Evolutionary conservation across 2,329 filamentous ascomycete species (phyloP).

Genomic region (Colletotrichum costaricense): DNA sequence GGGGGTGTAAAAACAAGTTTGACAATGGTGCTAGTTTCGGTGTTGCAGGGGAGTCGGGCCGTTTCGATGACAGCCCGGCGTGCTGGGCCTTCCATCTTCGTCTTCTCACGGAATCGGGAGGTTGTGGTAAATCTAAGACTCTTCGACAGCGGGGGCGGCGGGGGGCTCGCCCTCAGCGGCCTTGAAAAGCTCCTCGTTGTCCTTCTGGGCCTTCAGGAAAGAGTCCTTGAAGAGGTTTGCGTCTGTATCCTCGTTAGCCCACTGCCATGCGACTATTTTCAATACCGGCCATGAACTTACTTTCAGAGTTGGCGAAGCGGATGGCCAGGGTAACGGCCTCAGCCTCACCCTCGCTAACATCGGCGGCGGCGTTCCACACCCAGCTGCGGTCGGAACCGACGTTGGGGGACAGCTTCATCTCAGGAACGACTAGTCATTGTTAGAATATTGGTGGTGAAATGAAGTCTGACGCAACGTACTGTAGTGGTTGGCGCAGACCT

Average conservation of each 20-base stretch:
- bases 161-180: slow-evolving; percentile 50
- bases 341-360: slow-evolving; percentile 97
- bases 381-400: slow-evolving; percentile 98
- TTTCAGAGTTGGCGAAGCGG: slow-evolving; percentile 97
- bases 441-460: background rate
- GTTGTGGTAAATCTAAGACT: slow-evolving; percentile 22
- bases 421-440: slow-evolving; percentile 79
- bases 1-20: slow-evolving; percentile 26
- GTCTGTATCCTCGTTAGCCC: slow-evolving; percentile 66
- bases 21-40: slow-evolving; percentile 31
- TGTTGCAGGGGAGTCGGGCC: slow-evolving; percentile 3
- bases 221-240: slow-evolving; percentile 98
- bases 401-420: slow-evolving; percentile 99
- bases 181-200: slow-evolving; percentile 89
- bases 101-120: background rate
- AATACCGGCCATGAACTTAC: slow-evolving; percentile 64
- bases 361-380: slow-evolving; percentile 98
- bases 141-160: slow-evolving; percentile 40
- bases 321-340: slow-evolving; percentile 97
- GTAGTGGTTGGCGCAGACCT: slow-evolving; percentile 99
- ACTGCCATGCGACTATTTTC: background rate
- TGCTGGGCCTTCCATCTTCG: slow-evolving; percentile 11
- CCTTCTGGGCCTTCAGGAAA: slow-evolving; percentile 96
- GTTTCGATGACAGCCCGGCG: background rate
- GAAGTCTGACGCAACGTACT: slow-evolving; percentile 67